Evolutionary conservation across 257 asterid species (phyloP), one percentile per base, ranked within the genome.

Genomic region (Fraxinus excelsior): DNA sequence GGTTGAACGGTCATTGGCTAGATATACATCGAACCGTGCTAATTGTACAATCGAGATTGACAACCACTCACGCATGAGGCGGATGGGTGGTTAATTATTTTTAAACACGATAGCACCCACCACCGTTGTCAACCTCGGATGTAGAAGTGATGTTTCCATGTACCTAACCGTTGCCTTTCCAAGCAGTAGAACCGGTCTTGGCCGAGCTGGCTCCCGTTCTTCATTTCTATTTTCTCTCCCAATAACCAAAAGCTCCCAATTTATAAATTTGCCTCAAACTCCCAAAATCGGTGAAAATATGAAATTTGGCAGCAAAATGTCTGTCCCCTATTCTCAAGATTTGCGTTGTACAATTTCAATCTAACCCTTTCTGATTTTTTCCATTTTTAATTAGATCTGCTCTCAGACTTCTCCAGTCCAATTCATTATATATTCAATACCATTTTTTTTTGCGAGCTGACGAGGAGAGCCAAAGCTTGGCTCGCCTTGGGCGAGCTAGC

Each of bases 351-450:
- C 73, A 66, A 75, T 75, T 19, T 56, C 66, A 56, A 19, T 56
- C 12, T 2, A 12, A 56, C 12, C 28, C 13, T 56, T 56, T 21
- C 66, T 56, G 66, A 56, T 56, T 56, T 56, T 56, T 11, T n/a
- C 66, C 3, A 56, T 6, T 56, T 56, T 56, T n/a, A 71, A 53
- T 79, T 83, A 85, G 89, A 85, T 85, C 87, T 78, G 83, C 85
- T 80, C 71, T 44, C 82, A 74, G 70, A 67, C 83, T 70, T 75
- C 3, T 71, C 80, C 71, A 72, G 84, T 62, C 67, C 34, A 62
- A 26, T 5, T 62, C 5, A 26, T 62, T 26, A 7, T 26, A 25
- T 11, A 40, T 40, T 2, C 14, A 11, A 10, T 11, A 2, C 16
- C 32, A 31, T 31, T 31, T 31, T n/a, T n/a, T n/a, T n/a, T n/a